These are phyloP conservation scores for Fusarium sp. DNA, from an alignment of 2,329 filamentous ascomycete species.

Conservation along the genomic window DNA sequence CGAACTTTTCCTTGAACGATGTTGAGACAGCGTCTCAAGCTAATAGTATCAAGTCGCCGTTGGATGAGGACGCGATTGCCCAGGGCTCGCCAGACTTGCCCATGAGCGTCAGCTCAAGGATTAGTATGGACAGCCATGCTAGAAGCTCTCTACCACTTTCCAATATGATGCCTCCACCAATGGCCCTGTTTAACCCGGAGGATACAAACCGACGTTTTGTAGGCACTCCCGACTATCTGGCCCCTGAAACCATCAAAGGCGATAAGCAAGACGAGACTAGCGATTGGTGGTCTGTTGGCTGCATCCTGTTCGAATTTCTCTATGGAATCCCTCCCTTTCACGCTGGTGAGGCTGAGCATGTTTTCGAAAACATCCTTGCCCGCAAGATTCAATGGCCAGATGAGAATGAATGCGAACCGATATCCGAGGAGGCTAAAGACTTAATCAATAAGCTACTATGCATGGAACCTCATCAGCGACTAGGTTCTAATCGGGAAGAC, in stretches of 20 bases:
- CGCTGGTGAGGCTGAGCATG: conserved; percentile 86
- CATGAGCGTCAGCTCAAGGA: conserved; percentile 51
- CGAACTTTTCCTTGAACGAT: conserved; percentile 80
- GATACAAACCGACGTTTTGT: conserved; percentile 94
- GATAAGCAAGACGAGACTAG: conserved; percentile 97
- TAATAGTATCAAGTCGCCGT: conserved; percentile 67
- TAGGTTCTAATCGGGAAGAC: conserved; percentile 88
- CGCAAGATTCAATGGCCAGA: conserved; percentile 94
- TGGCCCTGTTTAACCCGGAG: conserved; percentile 95
- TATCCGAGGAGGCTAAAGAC: conserved; percentile 90
- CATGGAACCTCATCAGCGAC: conserved; percentile 80
- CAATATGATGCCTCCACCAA: conserved; percentile 86
- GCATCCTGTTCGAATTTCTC: conserved; percentile 96
- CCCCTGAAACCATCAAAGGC: conserved; percentile 95
- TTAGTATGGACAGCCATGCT: conserved; percentile 51
- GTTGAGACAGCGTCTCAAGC: conserved; percentile 56
- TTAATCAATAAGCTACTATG: conserved; percentile 93
- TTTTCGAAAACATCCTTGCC: conserved; percentile 95
- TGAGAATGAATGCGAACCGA: conserved; percentile 75
- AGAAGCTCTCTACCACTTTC: conserved; percentile 59
- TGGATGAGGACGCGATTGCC: conserved; percentile 80
- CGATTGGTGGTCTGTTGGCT: conserved; percentile 99
- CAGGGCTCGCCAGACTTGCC: conserved; percentile 82
- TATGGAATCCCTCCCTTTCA: conserved; percentile 96
- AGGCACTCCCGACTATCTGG: conserved; percentile 95